phyloP scores from a whole-genome alignment of 768 basidiomycete species.

The Trichaptum fuscoviolaceum region DNA sequence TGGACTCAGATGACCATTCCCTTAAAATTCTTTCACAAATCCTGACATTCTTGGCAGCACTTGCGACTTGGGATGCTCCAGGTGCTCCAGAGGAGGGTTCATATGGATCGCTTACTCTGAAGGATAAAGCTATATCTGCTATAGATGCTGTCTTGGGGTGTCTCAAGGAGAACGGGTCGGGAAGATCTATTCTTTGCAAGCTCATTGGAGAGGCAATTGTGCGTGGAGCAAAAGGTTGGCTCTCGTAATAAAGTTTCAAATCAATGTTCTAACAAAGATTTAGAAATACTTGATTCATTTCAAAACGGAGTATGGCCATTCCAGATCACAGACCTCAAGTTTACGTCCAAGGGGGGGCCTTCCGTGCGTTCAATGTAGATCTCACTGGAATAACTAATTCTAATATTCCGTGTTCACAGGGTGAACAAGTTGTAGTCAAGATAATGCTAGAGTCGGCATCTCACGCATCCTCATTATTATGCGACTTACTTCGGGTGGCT shows the following conservation, averaged over 20 bases:
- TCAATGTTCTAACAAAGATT: neutral
- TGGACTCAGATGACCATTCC: constrained; percentile 38
- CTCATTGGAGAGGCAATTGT: neutral
- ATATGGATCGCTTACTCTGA: constrained; percentile 44
- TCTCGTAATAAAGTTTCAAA: neutral
- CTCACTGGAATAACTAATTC: neutral
- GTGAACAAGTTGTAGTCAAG: neutral
- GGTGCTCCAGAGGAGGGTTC: constrained; percentile 33
- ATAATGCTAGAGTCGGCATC: neutral
- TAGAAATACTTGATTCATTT: neutral
- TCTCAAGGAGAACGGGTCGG: constrained; percentile 31
- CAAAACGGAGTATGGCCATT: neutral
- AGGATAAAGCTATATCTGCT: constrained; percentile 39
- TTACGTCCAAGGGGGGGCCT: neutral
- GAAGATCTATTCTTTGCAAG: neutral
- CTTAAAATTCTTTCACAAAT: constrained; percentile 46
- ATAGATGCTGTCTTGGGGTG: constrained; percentile 41
- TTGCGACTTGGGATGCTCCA: constrained; percentile 58
- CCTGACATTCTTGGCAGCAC: constrained; percentile 45
- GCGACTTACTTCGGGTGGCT: neutral
- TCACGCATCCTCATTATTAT: neutral
- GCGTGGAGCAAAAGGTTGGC: neutral
- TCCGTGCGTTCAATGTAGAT: neutral
- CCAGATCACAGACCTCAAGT: neutral
- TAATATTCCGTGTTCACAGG: neutral